Conservation (phyloP, 2,329 filamentous ascomycete genomes). For the Teratosphaeriaceae sp. region DNA sequence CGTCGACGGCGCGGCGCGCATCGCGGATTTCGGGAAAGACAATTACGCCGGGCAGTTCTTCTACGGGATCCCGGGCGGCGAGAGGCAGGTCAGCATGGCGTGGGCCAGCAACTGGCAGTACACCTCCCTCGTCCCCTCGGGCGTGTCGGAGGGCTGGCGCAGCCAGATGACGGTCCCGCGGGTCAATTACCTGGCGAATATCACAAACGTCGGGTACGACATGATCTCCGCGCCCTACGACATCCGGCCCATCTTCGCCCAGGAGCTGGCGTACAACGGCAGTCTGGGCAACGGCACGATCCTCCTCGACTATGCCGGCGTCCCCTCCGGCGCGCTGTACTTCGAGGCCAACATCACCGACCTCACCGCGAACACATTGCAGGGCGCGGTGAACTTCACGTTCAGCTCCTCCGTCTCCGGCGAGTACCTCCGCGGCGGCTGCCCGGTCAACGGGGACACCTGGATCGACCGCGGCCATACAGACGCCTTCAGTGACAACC, state of each 20-base stretch:
- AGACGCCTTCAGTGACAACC: conserved; percentile 46
- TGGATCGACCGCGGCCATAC: conserved; percentile 47
- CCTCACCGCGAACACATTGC: conserved; percentile 26
- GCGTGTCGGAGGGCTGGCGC: conserved; percentile 46
- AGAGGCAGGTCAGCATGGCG: conserved; percentile 43
- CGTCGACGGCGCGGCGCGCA: conserved; percentile 32
- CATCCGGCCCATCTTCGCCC: conserved; percentile 41
- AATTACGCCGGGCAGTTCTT: conserved; percentile 55
- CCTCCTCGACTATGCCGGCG: conserved; percentile 44
- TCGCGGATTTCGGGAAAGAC: conserved; percentile 34
- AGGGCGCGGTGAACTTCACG: conserved; percentile 45
- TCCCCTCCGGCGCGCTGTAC: conserved; percentile 47
- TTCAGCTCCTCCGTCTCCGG: conserved; percentile 44
- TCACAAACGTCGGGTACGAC: conserved; percentile 46
- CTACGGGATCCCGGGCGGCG: conserved; percentile 35
- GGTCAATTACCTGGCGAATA: conserved; percentile 45
- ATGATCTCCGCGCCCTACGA: conserved; percentile 47
- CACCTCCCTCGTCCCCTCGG: conserved; percentile 46
- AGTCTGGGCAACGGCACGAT: conserved; percentile 44
- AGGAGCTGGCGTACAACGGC: conserved; percentile 37
- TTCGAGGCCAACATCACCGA: conserved; percentile 49
- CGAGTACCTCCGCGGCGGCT: conserved; percentile 46
- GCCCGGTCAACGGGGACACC: conserved; percentile 43
- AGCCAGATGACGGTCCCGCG: conserved; percentile 49
- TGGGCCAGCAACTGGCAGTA: conserved; percentile 60